phyloP scores from a whole-genome alignment of 2,329 filamentous ascomycete species.

The Ophiostoma tasmaniense region DNA sequence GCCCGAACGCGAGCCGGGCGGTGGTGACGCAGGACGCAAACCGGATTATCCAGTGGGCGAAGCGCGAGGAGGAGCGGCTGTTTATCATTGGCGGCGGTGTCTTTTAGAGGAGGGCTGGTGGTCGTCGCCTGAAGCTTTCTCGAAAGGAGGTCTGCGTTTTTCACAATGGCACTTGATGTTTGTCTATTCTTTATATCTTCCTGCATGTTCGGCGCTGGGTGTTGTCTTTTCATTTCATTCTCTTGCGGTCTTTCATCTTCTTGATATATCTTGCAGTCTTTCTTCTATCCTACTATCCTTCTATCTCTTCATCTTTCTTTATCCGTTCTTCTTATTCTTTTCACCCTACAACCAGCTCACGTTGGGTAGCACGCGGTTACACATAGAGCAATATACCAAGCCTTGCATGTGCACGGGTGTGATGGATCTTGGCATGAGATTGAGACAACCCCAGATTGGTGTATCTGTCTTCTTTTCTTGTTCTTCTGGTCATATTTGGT shows the following conservation, averaged over 20 bases:
- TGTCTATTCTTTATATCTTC: not conserved
- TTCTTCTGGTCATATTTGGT: not conserved
- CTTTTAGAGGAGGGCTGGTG: constrained; percentile 35
- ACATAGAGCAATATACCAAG: not conserved
- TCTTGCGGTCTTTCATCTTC: not conserved
- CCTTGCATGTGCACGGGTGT: not conserved
- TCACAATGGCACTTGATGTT: not conserved
- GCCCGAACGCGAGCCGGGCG: constrained; percentile 55
- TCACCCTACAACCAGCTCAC: not conserved
- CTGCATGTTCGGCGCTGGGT: not conserved
- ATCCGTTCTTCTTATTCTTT: not conserved
- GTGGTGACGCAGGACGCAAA: constrained; percentile 79
- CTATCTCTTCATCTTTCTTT: not conserved
- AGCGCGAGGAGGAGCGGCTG: constrained; percentile 81
- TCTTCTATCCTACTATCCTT: no score
- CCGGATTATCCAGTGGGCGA: constrained; percentile 83
- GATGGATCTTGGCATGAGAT: not conserved
- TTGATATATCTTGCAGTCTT: not conserved
- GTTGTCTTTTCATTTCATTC: not conserved
- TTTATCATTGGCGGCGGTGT: constrained; percentile 98
- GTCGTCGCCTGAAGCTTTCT: not conserved
- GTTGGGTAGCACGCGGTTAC: not conserved
- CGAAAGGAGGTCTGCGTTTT: not conserved
- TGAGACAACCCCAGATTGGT: not conserved
- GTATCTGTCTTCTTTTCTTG: not conserved